These are phyloP conservation scores for Chenopodium berlandieri DNA, from an alignment of 148 eudicot genomes.

Conservation along the genomic window DNA sequence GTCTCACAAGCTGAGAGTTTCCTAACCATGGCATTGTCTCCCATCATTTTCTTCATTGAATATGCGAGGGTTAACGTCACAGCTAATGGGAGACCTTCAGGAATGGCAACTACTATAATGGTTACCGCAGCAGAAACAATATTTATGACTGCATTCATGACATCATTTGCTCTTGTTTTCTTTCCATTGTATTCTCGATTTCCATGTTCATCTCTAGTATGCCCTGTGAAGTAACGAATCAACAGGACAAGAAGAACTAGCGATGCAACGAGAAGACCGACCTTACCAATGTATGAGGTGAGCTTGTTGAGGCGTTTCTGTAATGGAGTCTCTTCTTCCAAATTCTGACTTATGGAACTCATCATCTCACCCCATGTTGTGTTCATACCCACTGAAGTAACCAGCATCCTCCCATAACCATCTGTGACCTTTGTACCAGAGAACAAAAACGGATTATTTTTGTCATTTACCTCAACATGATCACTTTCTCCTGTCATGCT, in stretches of 20 bases:
- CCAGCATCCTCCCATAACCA: constrained; percentile 27
- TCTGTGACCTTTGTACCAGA: constrained; percentile 30
- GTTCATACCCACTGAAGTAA: constrained; percentile 32
- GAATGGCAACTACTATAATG: constrained; percentile 32
- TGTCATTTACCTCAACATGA: constrained; percentile 23
- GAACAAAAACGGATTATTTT: constrained; percentile 20
- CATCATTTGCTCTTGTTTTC: constrained; percentile 20
- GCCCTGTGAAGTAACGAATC: constrained; percentile 21
- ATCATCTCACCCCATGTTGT: constrained; percentile 32
- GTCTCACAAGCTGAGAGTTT: constrained; percentile 53
- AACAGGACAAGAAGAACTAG: constrained; percentile 19
- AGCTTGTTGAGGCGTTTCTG: constrained; percentile 29
- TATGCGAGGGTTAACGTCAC: constrained; percentile 31
- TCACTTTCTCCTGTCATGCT: constrained; percentile 49
- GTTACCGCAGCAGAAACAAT: constrained; percentile 28
- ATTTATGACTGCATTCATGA: constrained; percentile 21
- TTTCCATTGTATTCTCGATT: constrained; percentile 18
- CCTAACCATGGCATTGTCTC: constrained; percentile 41
- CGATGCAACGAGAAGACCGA: constrained; percentile 26
- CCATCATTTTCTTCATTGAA: constrained; percentile 33
- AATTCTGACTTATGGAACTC: constrained; percentile 22
- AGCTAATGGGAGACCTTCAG: constrained; percentile 31
- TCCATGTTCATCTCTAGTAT: constrained; percentile 19
- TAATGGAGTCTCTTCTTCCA: constrained; percentile 29
- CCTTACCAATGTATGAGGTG: constrained; percentile 27